A percentile compares a stretch with the other conserved stretches of the same genome.
phyloP scores from a whole-genome alignment of 148 eudicot genomes.

The Dianthus caryophyllus region DNA sequence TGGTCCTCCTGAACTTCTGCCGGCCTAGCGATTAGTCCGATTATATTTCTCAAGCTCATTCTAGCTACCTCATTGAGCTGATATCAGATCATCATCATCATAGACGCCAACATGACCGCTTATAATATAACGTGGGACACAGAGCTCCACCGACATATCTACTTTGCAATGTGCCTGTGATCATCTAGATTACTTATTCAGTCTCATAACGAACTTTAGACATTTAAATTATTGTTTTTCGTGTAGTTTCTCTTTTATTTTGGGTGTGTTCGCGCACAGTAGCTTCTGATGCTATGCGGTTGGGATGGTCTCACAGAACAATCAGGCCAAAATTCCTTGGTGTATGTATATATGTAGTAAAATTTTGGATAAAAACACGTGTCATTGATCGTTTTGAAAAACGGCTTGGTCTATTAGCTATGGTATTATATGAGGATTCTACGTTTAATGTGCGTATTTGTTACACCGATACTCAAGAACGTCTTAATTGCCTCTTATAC shows the following conservation, averaged over 20 bases:
- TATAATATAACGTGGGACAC: neutral
- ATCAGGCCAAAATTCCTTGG: constrained; percentile 17
- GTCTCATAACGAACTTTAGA: neutral
- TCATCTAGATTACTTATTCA: neutral
- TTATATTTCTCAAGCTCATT: neutral
- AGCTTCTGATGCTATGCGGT: constrained; percentile 14
- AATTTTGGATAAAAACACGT: constrained; percentile 4
- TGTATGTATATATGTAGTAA: constrained; percentile 24
- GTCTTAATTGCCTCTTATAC: no score
- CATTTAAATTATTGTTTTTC: neutral
- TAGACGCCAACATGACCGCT: constrained; percentile 11
- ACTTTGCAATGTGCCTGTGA: neutral
- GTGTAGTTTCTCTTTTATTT: neutral
- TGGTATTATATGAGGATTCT: neutral
- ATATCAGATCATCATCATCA: constrained; percentile 3
- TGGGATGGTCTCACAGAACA: neutral
- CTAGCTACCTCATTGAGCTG: neutral
- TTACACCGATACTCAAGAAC: no score
- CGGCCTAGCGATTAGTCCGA: constrained; percentile 6
- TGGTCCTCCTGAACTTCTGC: constrained; percentile 5
- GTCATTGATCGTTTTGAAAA: neutral
- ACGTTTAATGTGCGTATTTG: no score
- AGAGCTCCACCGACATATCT: constrained; percentile 6
- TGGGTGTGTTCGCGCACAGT: constrained; percentile 2
- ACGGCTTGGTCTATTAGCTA: neutral